Evolutionary conservation across 495 filamentous ascomycete species (phyloP), one percentile per base, ranked within the genome.

Genomic region (Astrothelium macrocarpum): DNA sequence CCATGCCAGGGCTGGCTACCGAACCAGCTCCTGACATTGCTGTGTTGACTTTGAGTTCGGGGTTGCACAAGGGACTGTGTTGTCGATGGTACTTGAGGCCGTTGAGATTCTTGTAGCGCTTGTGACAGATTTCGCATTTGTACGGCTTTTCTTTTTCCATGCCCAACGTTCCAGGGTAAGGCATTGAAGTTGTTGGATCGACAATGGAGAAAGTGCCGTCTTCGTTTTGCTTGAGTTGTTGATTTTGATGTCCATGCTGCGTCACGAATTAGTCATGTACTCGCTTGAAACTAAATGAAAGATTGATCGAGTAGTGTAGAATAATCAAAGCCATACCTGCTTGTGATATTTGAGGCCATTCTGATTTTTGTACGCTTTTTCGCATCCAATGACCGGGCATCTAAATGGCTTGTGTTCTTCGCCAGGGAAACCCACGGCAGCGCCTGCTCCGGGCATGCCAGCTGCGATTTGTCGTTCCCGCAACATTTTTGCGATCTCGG

Each of bases 71-170:
- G 25, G 74, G 71, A 23, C 68, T 65, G 63, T 77, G 75, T 60
- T 76, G 67, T 25, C 72, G 70, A 63, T 78, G 74, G 62, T 78
- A 76, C 61, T 78, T 77, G 45, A 78, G 70, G 25, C 76, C 74
- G 65, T 99, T 99, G 59, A 99, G 75, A 72, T 99, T 99, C 85
- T 99, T 99, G 79, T 99, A 99, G 28, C 94, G 87, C 78, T 99
- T 99, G 67, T 94, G 92, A 71, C 94, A 99, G 18, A 90, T 84
- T 59, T 97, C 90, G 75, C 94, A 99, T 71, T 90, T 89, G 76
- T 97, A 97, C 5, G 94, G 94, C 76, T 99, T 99, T 78, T 97
- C 91, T 74, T 97, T 99, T 77, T 99, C 94, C 95, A 99, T 99
- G 10, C 95, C 95, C 12, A 95, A 79, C 10, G 95, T 97, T 60